These are phyloP conservation scores for Capsicum rhomboideum DNA, from an alignment of 257 asterid species.

Conservation along the genomic window DNA sequence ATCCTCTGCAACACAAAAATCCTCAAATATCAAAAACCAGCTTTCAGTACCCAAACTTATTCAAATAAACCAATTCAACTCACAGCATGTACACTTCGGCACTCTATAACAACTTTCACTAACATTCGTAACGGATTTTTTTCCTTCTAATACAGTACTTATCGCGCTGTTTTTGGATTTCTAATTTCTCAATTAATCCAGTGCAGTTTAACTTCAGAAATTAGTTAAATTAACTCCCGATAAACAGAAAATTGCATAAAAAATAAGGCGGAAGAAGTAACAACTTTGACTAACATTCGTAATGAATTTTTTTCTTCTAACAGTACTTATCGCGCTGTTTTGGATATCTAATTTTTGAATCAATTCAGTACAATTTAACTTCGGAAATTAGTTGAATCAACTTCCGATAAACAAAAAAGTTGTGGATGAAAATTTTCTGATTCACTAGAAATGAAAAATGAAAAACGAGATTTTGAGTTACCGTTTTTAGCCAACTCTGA, in stretches of 20 bases:
- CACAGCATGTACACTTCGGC: background rate
- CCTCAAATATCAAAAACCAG: conserved; percentile 16
- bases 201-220: background rate
- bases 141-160: background rate
- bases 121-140: background rate
- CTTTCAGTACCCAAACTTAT: background rate
- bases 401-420: background rate
- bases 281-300: background rate
- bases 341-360: background rate
- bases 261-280: background rate
- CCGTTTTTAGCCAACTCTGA: conserved; percentile 40
- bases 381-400: background rate
- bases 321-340: background rate
- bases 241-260: background rate
- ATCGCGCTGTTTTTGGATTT: background rate
- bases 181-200: background rate
- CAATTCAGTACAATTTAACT: background rate
- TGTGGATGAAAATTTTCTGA: background rate
- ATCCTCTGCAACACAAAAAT: conserved; percentile 63
- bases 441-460: background rate
- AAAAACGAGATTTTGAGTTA: background rate
- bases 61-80: background rate
- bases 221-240: background rate
- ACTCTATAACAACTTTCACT: background rate
- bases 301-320: background rate